A percentile compares a stretch with the other conserved stretches of the same genome.
phyloP scores from a whole-genome alignment of 2,329 filamentous ascomycete species.

The Periconia sp. region DNA sequence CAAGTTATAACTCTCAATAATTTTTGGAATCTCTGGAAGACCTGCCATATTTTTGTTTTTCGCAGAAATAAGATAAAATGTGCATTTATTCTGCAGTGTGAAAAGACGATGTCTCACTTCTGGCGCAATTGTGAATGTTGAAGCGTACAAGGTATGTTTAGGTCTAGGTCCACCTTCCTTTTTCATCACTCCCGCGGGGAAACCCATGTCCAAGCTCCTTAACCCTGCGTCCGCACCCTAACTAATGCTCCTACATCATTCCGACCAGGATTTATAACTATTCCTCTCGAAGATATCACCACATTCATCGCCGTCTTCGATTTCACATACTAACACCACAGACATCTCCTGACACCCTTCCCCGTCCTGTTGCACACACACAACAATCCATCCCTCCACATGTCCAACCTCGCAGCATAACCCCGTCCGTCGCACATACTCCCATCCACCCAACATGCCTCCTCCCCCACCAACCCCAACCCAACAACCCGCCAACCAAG shows the following conservation, averaged over 20 bases:
- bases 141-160: no score
- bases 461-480: neutral
- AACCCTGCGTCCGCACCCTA: neutral
- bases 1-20: no score
- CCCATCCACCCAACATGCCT: neutral
- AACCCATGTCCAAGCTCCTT: neutral
- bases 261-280: neutral
- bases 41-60: neutral
- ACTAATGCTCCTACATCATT: neutral
- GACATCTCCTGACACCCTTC: no score
- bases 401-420: neutral
- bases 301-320: no score
- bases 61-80: no score
- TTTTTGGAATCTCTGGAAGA: no score
- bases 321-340: no score
- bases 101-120: neutral
- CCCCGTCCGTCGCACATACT: neutral
- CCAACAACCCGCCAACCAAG: conserved; percentile 1
- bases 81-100: conserved; percentile 3
- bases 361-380: neutral
- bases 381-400: neutral
- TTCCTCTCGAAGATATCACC: neutral
- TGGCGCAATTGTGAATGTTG: neutral
- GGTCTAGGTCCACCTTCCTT: conserved; percentile 21
- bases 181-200: conserved; percentile 20